Percentiles rank a stretch among this genome's conserved stretches.
Conservation (phyloP, 2,329 filamentous ascomycete species). For the Zymoseptoria passerinii region DNA sequence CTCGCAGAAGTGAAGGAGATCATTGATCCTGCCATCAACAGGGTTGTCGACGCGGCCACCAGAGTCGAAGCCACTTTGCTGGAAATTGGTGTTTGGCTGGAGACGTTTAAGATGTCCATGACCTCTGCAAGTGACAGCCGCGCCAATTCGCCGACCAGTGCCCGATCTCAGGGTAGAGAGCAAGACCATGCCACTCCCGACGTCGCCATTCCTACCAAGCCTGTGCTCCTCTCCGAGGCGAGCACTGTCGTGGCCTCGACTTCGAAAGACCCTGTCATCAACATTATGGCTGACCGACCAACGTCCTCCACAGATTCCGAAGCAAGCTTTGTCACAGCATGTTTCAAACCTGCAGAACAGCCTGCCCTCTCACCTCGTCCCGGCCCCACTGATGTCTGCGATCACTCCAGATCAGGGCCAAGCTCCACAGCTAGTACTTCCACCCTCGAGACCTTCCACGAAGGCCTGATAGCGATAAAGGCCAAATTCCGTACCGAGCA, state of each 20-base stretch:
- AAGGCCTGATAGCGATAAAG: too few relatives aligned
- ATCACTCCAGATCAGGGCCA: not conserved
- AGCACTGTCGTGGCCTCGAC: too few relatives aligned
- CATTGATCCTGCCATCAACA: not conserved
- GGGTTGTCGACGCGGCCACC: not conserved
- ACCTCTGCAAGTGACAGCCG: not conserved
- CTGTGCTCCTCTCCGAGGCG: too few relatives aligned
- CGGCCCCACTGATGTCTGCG: not conserved
- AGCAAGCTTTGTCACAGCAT: not conserved
- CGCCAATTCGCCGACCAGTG: too few relatives aligned
- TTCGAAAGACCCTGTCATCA: not conserved
- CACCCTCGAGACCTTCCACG: too few relatives aligned
- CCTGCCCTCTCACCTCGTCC: not conserved
- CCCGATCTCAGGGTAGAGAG: not conserved
- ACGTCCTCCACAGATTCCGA: not conserved
- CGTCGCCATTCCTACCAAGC: too few relatives aligned
- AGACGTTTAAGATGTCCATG: not conserved
- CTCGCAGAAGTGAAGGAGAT: not conserved
- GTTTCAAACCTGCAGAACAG: not conserved
- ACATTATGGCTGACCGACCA: not conserved
- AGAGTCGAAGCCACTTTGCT: not conserved
- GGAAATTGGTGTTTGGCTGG: not conserved
- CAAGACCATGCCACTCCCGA: not conserved
- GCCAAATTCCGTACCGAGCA: too few relatives aligned
- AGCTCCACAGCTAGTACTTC: too few relatives aligned